Evolutionary conservation across 345 rosid species (phyloP), one percentile per base, ranked within the genome.

Genomic region (Moringa oleifera): DNA sequence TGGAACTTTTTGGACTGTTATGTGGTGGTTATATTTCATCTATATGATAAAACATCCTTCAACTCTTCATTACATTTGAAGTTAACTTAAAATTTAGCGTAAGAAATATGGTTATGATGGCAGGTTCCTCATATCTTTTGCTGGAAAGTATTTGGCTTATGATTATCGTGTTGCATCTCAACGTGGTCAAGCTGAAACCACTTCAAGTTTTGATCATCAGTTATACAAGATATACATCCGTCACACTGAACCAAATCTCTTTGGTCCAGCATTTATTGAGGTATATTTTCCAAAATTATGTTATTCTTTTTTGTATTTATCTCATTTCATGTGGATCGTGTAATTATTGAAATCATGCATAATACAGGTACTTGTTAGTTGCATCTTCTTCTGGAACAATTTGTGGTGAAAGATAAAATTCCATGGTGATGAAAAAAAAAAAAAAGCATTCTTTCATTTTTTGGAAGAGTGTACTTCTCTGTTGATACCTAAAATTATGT

Each of bases 221-320:
- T 37, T 86, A 51, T 90, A 74, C 85, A 86, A 81, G 68, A 80
- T 94, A 71, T 57, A 17, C 51, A 71, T 86, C 67, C 75, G 80
- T 63, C 76, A 57, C 47, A 71, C 78, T 45, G 90, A 90, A 62
- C 85, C 90, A 23, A 68, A 79, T 76, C 70, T 72, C 55, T 75
- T 75, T 73, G 99, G 99, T 75, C 99, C 99, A 67, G 97, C 95
- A 57, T 94, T 94, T 83, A 74, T 90, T 61, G 99, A 94, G 90
- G 99, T 88, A 68, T 17, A 58, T 49, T 36, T 62, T 19, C 52
- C 41, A 65, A 68, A 55, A 36, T 18, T 51, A 7, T 49, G 52
- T 51, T 18, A 18, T 51, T 20, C 2, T 51, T 2, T 51, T 51
- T 20, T 2, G 21, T 51, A 41, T 41, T 41, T 41, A 41, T 4